Evolutionary conservation across 129 eudicot genomes (phyloP), one percentile per base, ranked within the genome.

Genomic region (Dittrichia graveolens): DNA sequence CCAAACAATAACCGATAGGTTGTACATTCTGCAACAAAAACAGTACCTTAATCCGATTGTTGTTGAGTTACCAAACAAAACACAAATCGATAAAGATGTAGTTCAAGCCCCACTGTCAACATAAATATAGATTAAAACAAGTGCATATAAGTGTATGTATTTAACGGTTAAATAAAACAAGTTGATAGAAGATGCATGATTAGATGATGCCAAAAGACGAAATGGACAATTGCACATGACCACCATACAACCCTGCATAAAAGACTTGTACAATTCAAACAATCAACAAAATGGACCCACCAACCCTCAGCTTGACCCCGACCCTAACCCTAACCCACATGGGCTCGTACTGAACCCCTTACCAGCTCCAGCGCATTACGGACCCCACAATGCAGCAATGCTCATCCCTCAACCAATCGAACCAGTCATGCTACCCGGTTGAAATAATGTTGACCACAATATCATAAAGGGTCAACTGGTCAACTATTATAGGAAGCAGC

Each of bases 201-300:
- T 24, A 24, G 37, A 65, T 65, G 31, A 75, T 75, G 78, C 73
- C 54, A 42, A 65, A 44, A 15, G n/a, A 19, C 72, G 46, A 75
- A 75, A 75, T 50, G 16, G 61, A 66, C 80, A 66, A 11, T 56
- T 42, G 74, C 74, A 75, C 71, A 67, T 65, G 73, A 75, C 40
- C 7, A 46, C 7, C 78, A 67, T 67, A 24, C 31, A 24, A 24
- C 42, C 18, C 4, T 31, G 31, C 15, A 38, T 35, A 8, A 55
- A 41, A 37, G 39, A 40, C 5, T 54, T 55, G 75, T 70, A 70
- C 59, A 54, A 47, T 61, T 13, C 12, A 61, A 61, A 39, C 24
- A 0, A 39, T 14, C 3, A 61, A 37, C 67, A 39, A 47, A 37
- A 38, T 7, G 67, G 67, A 61, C 47, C 67, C 67, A 61, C 44